Conservation (phyloP, 2,329 filamentous ascomycete genomes). For the Cladorrhinum sp. region DNA sequence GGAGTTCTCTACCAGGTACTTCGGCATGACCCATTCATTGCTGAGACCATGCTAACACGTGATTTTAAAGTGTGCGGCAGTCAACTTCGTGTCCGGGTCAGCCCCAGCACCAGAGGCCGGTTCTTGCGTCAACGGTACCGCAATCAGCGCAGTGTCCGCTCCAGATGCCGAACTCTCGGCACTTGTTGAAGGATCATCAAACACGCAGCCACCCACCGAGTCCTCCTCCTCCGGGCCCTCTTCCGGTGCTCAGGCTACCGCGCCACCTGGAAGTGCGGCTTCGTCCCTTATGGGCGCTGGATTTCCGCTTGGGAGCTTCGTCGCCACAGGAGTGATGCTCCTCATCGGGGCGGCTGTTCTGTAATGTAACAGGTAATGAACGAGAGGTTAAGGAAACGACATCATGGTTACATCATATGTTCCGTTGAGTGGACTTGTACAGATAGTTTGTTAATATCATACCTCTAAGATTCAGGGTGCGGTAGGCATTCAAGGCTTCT, state of each 20-base stretch:
- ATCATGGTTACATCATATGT: too few species aligned
- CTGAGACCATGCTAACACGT: conserved; percentile 15
- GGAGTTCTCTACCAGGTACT: conserved; percentile 56
- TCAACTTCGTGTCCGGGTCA: conserved; percentile 51
- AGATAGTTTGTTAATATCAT: too few species aligned
- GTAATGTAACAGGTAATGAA: neutral
- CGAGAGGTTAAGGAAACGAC: neutral
- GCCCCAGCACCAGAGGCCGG: conserved; percentile 20
- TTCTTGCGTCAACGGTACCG: conserved; percentile 39
- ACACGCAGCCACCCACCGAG: neutral
- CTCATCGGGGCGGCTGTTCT: conserved; percentile 13
- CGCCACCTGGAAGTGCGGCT: conserved; percentile 10
- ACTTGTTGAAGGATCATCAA: conserved; percentile 24
- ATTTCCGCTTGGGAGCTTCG: conserved; percentile 14
- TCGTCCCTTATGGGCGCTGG: conserved; percentile 5
- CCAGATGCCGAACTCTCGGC: conserved; percentile 32
- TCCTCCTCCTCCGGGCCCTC: neutral
- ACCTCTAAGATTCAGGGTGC: too few species aligned
- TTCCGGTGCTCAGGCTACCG: neutral
- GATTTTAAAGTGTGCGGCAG: conserved; percentile 46
- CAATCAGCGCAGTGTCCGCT: conserved; percentile 32
- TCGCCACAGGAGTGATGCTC: conserved; percentile 13
- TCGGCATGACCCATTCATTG: neutral
- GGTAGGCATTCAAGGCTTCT: too few species aligned
- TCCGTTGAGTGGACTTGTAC: too few species aligned